Conservation (phyloP, 768 basidiomycete species). For the Lactifluus piperatus region DNA sequence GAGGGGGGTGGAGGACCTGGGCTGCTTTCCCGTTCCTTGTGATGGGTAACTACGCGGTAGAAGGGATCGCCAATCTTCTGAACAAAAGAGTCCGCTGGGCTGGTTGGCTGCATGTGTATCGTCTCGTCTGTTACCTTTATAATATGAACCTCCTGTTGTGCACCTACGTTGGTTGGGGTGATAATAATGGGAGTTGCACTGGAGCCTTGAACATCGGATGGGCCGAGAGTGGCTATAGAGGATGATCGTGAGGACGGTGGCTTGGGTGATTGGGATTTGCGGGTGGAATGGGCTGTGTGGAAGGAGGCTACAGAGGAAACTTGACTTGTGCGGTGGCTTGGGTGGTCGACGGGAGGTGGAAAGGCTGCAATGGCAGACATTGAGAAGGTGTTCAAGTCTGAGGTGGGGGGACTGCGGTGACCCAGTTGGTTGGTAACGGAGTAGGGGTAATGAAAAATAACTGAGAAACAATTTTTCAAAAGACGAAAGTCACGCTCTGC, state of each 20-base stretch:
- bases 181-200: conserved; percentile 30
- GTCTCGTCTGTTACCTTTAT: conserved; percentile 44
- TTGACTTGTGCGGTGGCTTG: conserved; percentile 10
- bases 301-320: conserved; percentile 12
- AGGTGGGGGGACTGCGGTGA: neutral
- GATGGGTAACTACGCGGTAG: conserved; percentile 25
- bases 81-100: conserved; percentile 28
- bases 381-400: neutral
- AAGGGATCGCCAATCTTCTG: conserved; percentile 31
- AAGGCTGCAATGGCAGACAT: conserved; percentile 8
- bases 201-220: conserved; percentile 8
- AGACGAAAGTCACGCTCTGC: neutral
- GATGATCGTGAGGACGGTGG: conserved; percentile 18
- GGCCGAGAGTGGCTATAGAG: conserved; percentile 9
- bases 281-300: conserved; percentile 11
- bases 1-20: conserved; percentile 54
- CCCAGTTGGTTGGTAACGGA: neutral
- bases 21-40: conserved; percentile 21
- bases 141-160: conserved; percentile 43
- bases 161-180: conserved; percentile 23
- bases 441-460: neutral
- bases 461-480: neutral
- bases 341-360: conserved; percentile 2
- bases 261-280: neutral
- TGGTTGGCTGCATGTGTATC: conserved; percentile 35